phyloP scores from a whole-genome alignment of 73 alveolate genomes.

The Paramecium pentaurelia region DNA sequence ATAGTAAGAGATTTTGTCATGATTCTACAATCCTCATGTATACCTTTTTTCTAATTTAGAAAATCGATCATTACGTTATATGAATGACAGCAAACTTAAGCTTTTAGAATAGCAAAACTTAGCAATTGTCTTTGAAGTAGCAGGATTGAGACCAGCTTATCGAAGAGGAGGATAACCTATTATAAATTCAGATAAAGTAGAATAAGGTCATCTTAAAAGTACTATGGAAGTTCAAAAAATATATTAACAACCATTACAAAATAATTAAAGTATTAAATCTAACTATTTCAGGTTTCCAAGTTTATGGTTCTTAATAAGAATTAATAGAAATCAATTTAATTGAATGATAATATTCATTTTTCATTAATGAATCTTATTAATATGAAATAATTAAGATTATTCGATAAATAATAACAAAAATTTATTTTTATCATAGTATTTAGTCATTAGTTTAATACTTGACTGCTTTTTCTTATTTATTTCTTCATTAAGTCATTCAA shows the following conservation, averaged over 20 bases:
- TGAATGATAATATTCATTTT: neutral
- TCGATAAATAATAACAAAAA: neutral
- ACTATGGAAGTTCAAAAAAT: neutral
- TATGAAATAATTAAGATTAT: neutral
- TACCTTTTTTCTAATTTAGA: neutral
- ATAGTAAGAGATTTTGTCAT: neutral
- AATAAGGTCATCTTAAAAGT: neutral
- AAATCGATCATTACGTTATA: neutral
- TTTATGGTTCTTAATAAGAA: neutral
- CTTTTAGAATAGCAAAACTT: neutral
- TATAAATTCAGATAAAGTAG: neutral
- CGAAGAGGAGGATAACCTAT: constrained; percentile 29
- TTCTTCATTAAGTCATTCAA: neutral
- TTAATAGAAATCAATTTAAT: neutral
- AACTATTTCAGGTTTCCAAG: neutral
- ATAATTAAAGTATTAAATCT: neutral
- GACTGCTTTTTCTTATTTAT: neutral
- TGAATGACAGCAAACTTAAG: neutral
- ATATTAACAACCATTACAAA: neutral
- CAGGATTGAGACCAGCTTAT: neutral
- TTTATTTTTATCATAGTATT: neutral
- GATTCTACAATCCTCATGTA: neutral
- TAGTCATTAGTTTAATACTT: neutral
- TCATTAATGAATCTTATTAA: neutral
- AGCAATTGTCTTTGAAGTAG: constrained; percentile 1